Base-by-base conservation (phyloP, 75 land plant species). In the Selaginella tamariscina region DNA sequence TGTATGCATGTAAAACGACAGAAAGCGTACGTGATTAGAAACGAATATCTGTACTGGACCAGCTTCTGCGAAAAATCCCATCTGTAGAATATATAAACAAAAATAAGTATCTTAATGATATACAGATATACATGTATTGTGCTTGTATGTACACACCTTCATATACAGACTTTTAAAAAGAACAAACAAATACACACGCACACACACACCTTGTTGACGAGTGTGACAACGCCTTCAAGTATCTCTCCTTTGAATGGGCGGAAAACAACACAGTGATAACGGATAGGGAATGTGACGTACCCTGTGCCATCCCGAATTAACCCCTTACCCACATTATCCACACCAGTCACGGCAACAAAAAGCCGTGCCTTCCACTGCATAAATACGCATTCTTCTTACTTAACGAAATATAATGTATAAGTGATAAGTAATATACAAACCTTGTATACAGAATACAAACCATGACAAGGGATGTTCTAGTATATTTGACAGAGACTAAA, bases 41-140 rank as follows among this genome's bases (percentile, higher is more conserved):
- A 95, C 99, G 65, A 95, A 95, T 20, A 95, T 91, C 70, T 95
- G 99, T n/a, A 95, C 99, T 29, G 99, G 99, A 32, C 99, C 99
- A 31, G 99, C 99, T 76, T 95, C 99, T 29, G 99, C 96, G 64
- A 95, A 95, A 70, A 95, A 95, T 20, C 99, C 99, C 99, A 95
- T 95, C 99, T 92, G 87, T 68, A 33, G 31, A 69, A 72, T 9
- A 27, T 33, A 64, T 0, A 57, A 33, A 73, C 9, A 65, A 27
- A 27, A 2, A 5, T 30, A 65, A 65, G 66, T 18, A 30, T 21
- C 30, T 59, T 9, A 5, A 22, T 59, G 63, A 8, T 2, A 59
- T 65, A 65, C 32, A 13, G 24, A 32, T n/a, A n/a, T n/a, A n/a
- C n/a, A n/a, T n/a, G n/a, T n/a, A n/a, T n/a, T n/a, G n/a, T n/a